A percentile compares a stretch with the other conserved stretches of the same genome.
These are phyloP conservation scores for Camelina hispida DNA, from an alignment of 345 rosid species.

Conservation along the genomic window DNA sequence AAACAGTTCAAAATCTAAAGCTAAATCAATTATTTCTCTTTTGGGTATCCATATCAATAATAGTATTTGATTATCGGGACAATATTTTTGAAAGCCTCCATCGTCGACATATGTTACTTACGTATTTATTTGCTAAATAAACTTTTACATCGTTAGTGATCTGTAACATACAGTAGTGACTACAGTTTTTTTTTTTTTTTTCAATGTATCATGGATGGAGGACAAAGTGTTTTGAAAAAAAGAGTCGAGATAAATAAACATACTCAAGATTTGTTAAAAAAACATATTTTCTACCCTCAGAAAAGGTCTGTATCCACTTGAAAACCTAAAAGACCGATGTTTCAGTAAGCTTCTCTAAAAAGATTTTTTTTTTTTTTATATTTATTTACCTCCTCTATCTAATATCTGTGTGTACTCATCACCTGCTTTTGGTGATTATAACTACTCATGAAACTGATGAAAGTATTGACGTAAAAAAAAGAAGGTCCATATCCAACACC, in stretches of 20 bases:
- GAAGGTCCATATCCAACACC: constrained; percentile 13
- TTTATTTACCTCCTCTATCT: not conserved
- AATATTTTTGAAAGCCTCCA: not conserved
- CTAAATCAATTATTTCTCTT: constrained; percentile 16
- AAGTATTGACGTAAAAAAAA: not conserved
- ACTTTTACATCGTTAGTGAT: constrained; percentile 6
- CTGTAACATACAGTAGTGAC: not conserved
- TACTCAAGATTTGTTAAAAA: too few relatives aligned
- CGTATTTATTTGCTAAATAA: constrained; percentile 6
- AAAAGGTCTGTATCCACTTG: not conserved
- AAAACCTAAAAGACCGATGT: too few relatives aligned
- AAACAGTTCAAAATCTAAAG: constrained; percentile 32
- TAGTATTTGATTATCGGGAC: not conserved
- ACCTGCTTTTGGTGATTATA: not conserved
- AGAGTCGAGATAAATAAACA: not conserved
- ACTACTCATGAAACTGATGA: not conserved
- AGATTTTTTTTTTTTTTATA: too few relatives aligned
- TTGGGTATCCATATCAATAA: constrained; percentile 11
- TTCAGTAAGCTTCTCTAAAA: too few relatives aligned
- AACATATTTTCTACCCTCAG: not conserved
- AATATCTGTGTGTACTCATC: not conserved
- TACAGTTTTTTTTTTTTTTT: not conserved
- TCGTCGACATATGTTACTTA: not conserved
- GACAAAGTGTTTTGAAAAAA: not conserved
- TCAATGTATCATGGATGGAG: not conserved